These are phyloP conservation scores for Pistacia atlantica DNA, from an alignment of 345 rosid genomes.

Conservation along the genomic window DNA sequence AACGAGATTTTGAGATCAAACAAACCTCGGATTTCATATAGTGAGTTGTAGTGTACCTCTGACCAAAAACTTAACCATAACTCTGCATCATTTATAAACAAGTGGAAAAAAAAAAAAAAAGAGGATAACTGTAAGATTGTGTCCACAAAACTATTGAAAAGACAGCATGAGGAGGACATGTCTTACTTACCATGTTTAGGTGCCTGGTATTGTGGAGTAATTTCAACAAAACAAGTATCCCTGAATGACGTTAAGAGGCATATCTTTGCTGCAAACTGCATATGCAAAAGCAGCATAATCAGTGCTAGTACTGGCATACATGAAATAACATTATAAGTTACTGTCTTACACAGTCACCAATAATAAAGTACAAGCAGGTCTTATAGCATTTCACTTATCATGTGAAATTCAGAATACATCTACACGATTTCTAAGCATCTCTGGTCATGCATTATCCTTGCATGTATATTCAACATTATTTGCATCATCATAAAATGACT, in stretches of 20 bases:
- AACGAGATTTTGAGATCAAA: slow-evolving; percentile 14
- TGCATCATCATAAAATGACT: background rate
- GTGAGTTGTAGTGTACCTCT: slow-evolving; percentile 96
- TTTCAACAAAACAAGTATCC: slow-evolving; percentile 91
- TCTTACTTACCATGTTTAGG: slow-evolving; percentile 66
- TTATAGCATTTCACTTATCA: slow-evolving; percentile 3
- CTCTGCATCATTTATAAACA: slow-evolving; percentile 52
- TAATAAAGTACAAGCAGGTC: slow-evolving; percentile 12
- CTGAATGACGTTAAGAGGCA: slow-evolving; percentile 94
- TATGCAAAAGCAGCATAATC: slow-evolving; percentile 14
- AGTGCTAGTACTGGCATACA: background rate
- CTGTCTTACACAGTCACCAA: background rate
- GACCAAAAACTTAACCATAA: slow-evolving; percentile 99
- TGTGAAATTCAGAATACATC: background rate
- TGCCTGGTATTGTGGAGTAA: slow-evolving; percentile 62
- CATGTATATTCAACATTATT: background rate
- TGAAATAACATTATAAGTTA: background rate
- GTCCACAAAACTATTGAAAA: slow-evolving; percentile 5
- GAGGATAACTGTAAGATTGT: background rate
- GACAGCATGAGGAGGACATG: too few relatives aligned
- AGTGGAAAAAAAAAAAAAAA: slow-evolving; percentile 1
- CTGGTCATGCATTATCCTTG: background rate
- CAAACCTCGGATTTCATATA: slow-evolving; percentile 80
- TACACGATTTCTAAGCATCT: slow-evolving; percentile 13
- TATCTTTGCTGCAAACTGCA: slow-evolving; percentile 93